A percentile compares a stretch with the other conserved stretches of the same genome.
These are phyloP conservation scores for Malus hybrid DNA, from an alignment of 331 rosid genomes.

Conservation along the genomic window DNA sequence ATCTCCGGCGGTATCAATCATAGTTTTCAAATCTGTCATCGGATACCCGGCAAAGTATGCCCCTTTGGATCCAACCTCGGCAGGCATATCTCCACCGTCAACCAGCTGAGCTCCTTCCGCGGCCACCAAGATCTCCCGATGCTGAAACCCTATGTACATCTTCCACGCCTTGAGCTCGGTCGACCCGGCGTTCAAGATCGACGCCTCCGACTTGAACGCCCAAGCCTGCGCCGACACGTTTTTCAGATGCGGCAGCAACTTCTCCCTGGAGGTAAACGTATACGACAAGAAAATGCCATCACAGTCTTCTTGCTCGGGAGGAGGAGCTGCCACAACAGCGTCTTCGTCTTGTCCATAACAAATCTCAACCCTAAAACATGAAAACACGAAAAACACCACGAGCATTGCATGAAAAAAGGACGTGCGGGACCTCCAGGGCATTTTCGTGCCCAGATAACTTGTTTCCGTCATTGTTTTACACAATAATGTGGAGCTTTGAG, in stretches of 20 bases:
- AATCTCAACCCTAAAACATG: neutral
- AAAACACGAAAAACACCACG: neutral
- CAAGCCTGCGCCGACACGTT: constrained; percentile 69
- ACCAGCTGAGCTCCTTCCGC: constrained; percentile 37
- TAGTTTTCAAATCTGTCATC: constrained; percentile 49
- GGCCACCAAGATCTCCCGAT: constrained; percentile 59
- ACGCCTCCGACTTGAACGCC: constrained; percentile 62
- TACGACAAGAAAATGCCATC: constrained; percentile 71
- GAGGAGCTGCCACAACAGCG: constrained; percentile 1
- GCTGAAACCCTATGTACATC: constrained; percentile 70
- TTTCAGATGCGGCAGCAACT: constrained; percentile 50
- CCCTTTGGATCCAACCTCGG: constrained; percentile 51
- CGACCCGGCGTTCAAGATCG: constrained; percentile 49
- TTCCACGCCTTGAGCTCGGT: constrained; percentile 59
- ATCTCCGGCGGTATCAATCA: constrained; percentile 70
- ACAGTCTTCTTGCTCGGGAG: constrained; percentile 34
- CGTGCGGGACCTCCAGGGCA: neutral
- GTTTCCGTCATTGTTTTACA: neutral
- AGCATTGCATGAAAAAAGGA: neutral
- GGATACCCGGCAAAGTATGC: constrained; percentile 43
- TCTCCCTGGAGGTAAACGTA: constrained; percentile 29
- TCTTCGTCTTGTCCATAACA: constrained; percentile 29
- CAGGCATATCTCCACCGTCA: constrained; percentile 60
- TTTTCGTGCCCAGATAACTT: constrained; percentile 7
- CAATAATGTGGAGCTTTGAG: too few species aligned